Evolutionary conservation across 1,139 yeast genomes (phyloP).

Genomic region (Diutina mesorugosa): DNA sequence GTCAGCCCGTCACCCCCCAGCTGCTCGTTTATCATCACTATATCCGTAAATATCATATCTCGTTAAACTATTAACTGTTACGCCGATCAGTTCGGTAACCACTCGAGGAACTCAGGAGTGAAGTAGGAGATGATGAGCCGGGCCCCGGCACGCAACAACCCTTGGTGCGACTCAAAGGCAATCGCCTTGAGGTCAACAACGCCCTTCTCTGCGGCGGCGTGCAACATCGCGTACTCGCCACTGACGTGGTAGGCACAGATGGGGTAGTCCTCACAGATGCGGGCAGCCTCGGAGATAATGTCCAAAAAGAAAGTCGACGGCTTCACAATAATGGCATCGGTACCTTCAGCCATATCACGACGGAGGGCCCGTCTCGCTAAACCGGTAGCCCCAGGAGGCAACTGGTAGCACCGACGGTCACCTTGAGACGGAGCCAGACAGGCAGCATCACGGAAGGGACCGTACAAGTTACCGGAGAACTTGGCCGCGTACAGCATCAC

Average conservation of each 20-base stretch:
- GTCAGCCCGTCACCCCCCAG: not conserved
- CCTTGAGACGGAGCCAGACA: constrained; percentile 85
- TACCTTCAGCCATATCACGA: constrained; percentile 85
- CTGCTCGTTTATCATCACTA: not conserved
- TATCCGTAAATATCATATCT: not conserved
- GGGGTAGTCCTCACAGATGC: constrained; percentile 73
- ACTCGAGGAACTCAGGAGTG: constrained; percentile 91
- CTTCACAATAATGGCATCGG: constrained; percentile 90
- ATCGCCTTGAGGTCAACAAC: constrained; percentile 76
- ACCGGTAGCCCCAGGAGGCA: constrained; percentile 89
- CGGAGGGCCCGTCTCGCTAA: constrained; percentile 82
- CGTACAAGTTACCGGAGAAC: constrained; percentile 82
- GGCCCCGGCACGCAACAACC: constrained; percentile 94
- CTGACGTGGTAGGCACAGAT: constrained; percentile 92
- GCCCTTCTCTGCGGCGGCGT: constrained; percentile 97
- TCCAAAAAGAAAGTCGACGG: constrained; percentile 97
- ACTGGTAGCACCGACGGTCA: constrained; percentile 84
- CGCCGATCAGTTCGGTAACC: constrained; percentile 38
- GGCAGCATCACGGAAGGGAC: constrained; percentile 97
- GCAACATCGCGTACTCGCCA: constrained; percentile 97
- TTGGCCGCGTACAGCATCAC: constrained; percentile 93
- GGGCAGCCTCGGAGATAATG: constrained; percentile 77
- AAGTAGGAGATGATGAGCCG: constrained; percentile 81
- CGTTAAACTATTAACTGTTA: not conserved
- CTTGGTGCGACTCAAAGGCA: constrained; percentile 88